Evolutionary conservation across 345 rosid species (phyloP).

Genomic region (Aquilaria malaccensis): DNA sequence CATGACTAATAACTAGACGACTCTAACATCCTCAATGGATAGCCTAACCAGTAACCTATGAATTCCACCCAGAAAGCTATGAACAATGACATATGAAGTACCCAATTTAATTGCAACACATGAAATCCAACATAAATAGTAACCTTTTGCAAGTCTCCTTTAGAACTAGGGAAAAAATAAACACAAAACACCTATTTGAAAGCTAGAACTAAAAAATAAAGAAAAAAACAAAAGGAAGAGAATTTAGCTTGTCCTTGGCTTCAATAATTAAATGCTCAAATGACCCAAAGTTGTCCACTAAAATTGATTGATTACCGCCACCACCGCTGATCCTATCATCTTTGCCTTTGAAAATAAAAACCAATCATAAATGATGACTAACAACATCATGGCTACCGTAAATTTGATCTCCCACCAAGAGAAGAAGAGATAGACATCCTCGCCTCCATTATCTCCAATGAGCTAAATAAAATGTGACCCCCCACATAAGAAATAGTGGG

Average conservation of each 20-base stretch:
- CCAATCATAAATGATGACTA: conserved; percentile 54
- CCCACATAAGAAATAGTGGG: not conserved
- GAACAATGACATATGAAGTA: no score
- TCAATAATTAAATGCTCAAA: conserved; percentile 30
- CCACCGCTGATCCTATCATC: conserved; percentile 21
- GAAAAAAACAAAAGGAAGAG: not conserved
- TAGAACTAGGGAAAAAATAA: no score
- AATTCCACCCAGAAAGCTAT: no score
- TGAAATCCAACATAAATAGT: no score
- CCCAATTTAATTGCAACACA: no score
- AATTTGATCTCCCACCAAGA: conserved; percentile 90
- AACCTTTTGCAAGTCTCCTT: no score
- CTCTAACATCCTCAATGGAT: no score
- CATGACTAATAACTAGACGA: no score
- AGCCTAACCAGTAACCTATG: no score
- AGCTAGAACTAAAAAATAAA: not conserved
- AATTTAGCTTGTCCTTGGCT: conserved; percentile 58
- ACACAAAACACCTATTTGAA: no score
- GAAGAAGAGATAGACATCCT: conserved; percentile 45
- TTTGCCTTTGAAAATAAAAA: conserved; percentile 34
- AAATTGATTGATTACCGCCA: conserved; percentile 37
- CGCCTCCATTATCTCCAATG: conserved; percentile 25
- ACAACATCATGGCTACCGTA: conserved; percentile 50
- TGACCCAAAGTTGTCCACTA: conserved; percentile 27
- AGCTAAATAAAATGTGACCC: not conserved